Base-by-base conservation (phyloP, 768 basidiomycete species). In the Rhizopogon roseolus region DNA sequence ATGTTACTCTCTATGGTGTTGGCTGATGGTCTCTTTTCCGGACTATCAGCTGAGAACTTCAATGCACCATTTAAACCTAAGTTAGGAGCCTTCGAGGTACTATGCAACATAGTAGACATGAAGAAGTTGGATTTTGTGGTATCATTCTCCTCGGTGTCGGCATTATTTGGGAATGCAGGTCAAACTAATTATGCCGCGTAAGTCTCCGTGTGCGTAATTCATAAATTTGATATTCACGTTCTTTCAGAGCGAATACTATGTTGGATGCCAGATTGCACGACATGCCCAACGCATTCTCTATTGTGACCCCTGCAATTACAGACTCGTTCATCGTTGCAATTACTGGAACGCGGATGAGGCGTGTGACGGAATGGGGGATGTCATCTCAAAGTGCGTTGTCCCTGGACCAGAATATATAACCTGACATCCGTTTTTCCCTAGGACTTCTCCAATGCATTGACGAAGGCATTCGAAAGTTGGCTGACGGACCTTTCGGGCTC, bases 141-240 rank as follows among this genome's bases (percentile, higher is more conserved):
- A 9, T 55, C 69, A 42, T 71, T 71, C 56, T 71, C 71, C 6
- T 70, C 69, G 0, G 66, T 71, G n/a, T 65, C 66, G 3, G 66
- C 71, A 5, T 61, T 71, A 1, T 71, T 71, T 28, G 70, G 70
- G 27, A 65, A 64, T 38, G 59, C 60, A 32, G 64, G 64, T 28
- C 64, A 65, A 49, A 58, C 64, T n/a, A 58, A 60, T 22, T 65
- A 65, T 44, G 62, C 58, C 28, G 60, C 64, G 17, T n/a, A 22
- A 16, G 25, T 46, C 37, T 37, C 22, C 17, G 6, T 45, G 38
- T 19, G 9, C n/a, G 16, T 28, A 22, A 6, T 22, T 22, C 22
- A 22, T 22, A 22, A 22, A 22, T 19, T 36, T 53, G 28, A 41
- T 32, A 7, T 22, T 19, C 5, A 27, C 61, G 50, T 38, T 42